Evolutionary conservation across 139 green algal species (phyloP), one percentile per base, ranked within the genome.

Genomic region (Picochlorum sp.): DNA sequence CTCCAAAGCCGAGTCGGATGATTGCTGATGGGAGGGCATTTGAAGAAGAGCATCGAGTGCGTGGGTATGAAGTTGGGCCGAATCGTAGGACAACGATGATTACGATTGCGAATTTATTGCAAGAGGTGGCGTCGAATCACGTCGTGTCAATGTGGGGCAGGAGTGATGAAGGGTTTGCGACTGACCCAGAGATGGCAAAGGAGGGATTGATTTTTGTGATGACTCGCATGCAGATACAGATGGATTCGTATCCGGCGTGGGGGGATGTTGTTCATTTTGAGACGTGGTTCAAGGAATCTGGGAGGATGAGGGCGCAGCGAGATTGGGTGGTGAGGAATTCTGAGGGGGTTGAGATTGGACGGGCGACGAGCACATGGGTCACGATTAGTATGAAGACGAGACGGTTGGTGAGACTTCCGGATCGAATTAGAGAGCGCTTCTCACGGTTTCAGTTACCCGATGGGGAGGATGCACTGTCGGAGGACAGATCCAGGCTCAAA

Each of bases 231-330:
- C 88, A 97, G 60, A 85, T 97, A 14, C 73, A 89, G 52, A 93
- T 97, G 80, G 62, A 87, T 56, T 28, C 77, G 15, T 97, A 97
- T 64, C 91, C 91, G 3, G 80, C 76, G n/a, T 97, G 91, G 91
- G 83, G 85, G 6, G 87, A 94, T 47, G 13, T 82, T 34, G 68
- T 94, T 7, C 44, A 71, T 37, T 65, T 94, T 6, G 83, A 96
- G 66, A 98, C 92, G 1, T 98, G 86, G 71, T 96, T 97, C 59
- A 72, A 85, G 45, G 77, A 84, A 57, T 83, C 91, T 49, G 85
- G 91, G 2, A 78, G 87, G 20, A 63, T 98, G 2, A 70, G 75
- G 0, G 86, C 82, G 4, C 76, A 88, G 37, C 77, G 92, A 4
- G 86, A 98, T 50, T 98, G 85, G 85, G 34, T 72, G 34, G 64